phyloP scores from a whole-genome alignment of 306 rosid genomes.

The Castanospermum australe region DNA sequence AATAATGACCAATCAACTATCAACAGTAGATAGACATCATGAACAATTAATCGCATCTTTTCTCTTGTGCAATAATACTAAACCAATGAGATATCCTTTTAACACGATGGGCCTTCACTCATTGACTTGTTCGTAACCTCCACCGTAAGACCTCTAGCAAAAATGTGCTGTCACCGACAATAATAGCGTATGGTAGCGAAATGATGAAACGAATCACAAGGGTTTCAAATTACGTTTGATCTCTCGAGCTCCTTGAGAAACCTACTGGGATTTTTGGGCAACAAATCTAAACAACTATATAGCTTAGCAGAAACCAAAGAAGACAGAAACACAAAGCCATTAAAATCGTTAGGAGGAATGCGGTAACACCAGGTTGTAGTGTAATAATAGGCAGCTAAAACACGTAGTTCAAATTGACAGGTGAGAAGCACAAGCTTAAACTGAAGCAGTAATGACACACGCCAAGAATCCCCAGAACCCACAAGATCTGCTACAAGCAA shows the following conservation, averaged over 20 bases:
- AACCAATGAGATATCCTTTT: conserved; percentile 7
- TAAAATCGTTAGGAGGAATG: not conserved
- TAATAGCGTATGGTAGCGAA: conserved; percentile 6
- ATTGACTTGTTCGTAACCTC: conserved; percentile 18
- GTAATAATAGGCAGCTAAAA: not conserved
- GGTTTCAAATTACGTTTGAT: conserved; percentile 2
- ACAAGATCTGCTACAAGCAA: conserved; percentile 42
- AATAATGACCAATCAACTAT: conserved; percentile 27
- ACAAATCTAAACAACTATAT: conserved; percentile 12
- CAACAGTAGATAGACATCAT: conserved; percentile 28
- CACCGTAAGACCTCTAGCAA: not conserved
- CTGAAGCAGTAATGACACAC: not conserved
- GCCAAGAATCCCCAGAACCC: conserved; percentile 30
- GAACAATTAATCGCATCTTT: conserved; percentile 25
- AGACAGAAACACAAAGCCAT: conserved; percentile 6
- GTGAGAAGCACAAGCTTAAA: not conserved
- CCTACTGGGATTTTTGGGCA: not conserved
- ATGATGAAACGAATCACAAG: not conserved
- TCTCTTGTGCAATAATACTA: conserved; percentile 16
- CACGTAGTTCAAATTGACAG: not conserved
- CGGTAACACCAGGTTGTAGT: not conserved
- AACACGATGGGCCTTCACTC: not conserved
- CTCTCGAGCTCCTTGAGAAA: not conserved
- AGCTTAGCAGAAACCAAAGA: not conserved
- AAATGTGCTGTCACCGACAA: conserved; percentile 25